These are phyloP conservation scores for Clonostachys chloroleuca DNA, from an alignment of 2,329 filamentous ascomycete genomes.

Conservation along the genomic window DNA sequence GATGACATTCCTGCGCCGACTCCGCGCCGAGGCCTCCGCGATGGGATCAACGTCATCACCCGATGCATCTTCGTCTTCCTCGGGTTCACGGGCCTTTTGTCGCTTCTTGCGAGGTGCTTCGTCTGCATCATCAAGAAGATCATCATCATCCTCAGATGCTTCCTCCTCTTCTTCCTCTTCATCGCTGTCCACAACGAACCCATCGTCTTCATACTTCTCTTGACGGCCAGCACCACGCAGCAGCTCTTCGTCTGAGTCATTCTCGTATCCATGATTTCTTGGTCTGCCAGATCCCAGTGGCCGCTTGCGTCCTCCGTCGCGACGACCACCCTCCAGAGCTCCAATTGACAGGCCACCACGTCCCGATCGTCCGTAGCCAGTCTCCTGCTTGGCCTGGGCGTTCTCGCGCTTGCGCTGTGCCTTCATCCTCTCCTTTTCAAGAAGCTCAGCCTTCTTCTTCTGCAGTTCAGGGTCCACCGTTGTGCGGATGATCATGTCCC, in stretches of 20 bases:
- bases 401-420: conserved; percentile 64
- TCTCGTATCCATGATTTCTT: conserved; percentile 56
- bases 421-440: conserved; percentile 69
- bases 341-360: conserved; percentile 60
- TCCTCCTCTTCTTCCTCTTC: conserved; percentile 63
- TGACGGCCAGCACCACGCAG: conserved; percentile 56
- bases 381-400: conserved; percentile 59
- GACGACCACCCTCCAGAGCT: conserved; percentile 61
- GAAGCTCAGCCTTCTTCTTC: conserved; percentile 68
- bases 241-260: conserved; percentile 74
- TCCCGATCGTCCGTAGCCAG: conserved; percentile 45
- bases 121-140: conserved; percentile 45
- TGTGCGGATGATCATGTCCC: conserved; percentile 65
- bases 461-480: conserved; percentile 72
- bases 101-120: conserved; percentile 47
- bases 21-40: conserved; percentile 31
- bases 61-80: conserved; percentile 47
- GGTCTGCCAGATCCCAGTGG: conserved; percentile 41
- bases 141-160: conserved; percentile 52
- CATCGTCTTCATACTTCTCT: conserved; percentile 79
- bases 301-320: conserved; percentile 47
- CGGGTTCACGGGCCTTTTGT: conserved; percentile 43
- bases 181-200: conserved; percentile 72
- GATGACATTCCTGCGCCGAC: conserved; percentile 51
- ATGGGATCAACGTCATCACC: conserved; percentile 46